Base-by-base conservation (phyloP, 768 basidiomycete genomes). In the Lactarius sanguifluus region DNA sequence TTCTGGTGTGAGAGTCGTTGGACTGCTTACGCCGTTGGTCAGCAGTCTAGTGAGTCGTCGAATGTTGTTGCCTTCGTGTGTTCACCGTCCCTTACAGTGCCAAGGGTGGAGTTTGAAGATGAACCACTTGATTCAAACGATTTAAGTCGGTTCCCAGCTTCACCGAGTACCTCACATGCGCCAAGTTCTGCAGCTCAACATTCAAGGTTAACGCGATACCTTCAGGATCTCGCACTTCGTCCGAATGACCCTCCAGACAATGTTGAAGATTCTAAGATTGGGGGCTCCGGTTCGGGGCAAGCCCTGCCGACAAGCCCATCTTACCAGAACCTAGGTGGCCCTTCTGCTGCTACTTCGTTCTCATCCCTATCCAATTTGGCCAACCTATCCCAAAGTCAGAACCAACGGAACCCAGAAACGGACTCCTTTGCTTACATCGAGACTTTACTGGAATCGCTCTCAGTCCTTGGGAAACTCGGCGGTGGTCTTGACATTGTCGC, bases 1-100 rank as follows among this genome's bases (percentile, higher is more conserved):
- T 96, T 94, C 75, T 97, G 95, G 87, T 95, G 93, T 73, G 96
- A 98, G 71, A 85, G 88, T 6, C 86, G 96, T 36, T 99, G 97
- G 97, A 81, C 86, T 20, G 78, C 91, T 1, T 98, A 97, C 75
- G 78, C 83, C 13, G 87, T 89, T 0, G 89, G 90, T 61, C 97
- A 98, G 74, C 83, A 86, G 63, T 76, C 78, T 13, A 82, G 96
- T 96, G 72, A 78, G 92, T 79, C 18, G 45, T 58, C 38, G 57
- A 25, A 18, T n/a, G 50, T 25, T n/a, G 36, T 34, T 57, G 40
- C 38, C 34, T 66, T 36, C 59, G 40, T 56, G 41, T 66, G 25
- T 64, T 47, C 61, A 69, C 59, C 59, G 28, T 61, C 40, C 43
- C 38, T 38, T 47, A n/a, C 57, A 93, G 91, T 91, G 62, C 82